Evolutionary conservation across 495 filamentous ascomycete genomes (phyloP).

Genomic region (Xylaria nigripes): DNA sequence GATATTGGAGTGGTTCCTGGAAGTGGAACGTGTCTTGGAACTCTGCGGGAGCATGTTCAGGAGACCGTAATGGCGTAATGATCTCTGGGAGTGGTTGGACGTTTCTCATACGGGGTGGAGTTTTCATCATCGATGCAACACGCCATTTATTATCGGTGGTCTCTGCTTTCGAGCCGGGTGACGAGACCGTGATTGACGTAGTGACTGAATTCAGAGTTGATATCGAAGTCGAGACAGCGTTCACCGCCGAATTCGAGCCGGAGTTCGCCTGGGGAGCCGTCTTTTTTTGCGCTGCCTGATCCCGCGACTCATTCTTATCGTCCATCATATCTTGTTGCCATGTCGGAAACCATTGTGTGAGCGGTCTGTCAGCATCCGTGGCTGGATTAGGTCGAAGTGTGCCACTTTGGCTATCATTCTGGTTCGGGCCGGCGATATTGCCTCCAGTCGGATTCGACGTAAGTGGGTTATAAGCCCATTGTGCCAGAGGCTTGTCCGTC

Average conservation of each 20-base stretch:
- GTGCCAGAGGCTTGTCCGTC: constrained; percentile 21
- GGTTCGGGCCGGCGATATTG: background rate
- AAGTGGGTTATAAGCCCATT: constrained; percentile 18
- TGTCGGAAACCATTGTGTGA: constrained; percentile 12
- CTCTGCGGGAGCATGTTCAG: too few relatives aligned
- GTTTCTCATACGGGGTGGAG: too few relatives aligned
- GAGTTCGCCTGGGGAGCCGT: background rate
- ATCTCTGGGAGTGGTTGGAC: too few relatives aligned
- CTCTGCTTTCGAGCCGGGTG: background rate
- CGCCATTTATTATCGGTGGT: background rate
- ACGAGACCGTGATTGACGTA: background rate
- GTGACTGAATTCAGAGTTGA: background rate
- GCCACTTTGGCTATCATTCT: background rate
- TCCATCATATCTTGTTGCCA: background rate
- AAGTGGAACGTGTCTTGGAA: background rate
- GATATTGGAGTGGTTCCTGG: background rate
- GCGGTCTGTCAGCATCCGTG: background rate
- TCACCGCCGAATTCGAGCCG: background rate
- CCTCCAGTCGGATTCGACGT: constrained; percentile 3
- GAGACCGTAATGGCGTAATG: too few relatives aligned
- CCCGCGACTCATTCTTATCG: background rate
- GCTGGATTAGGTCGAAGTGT: background rate
- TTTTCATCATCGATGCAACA: background rate
- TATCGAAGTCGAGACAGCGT: background rate
- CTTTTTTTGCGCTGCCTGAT: background rate